Evolutionary conservation across 108 stramenopile genomes (phyloP), one percentile per base, ranked within the genome.

Genomic region (Skeletonema menzelii): DNA sequence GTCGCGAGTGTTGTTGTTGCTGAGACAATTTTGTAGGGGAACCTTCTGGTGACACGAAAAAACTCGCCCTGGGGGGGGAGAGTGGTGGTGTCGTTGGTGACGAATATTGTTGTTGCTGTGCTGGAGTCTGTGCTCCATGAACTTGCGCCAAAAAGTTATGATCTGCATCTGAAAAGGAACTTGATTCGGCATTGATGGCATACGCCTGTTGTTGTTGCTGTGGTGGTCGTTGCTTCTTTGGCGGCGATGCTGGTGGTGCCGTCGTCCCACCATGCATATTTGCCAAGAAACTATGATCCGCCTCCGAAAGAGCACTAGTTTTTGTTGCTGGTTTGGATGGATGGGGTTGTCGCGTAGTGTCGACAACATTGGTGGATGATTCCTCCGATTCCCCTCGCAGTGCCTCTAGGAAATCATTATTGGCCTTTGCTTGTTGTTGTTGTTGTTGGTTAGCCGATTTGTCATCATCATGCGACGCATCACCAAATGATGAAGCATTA

Each of bases 241-340:
- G 1, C 20, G 46, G 19, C 4, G 46, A 20, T 3, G 46, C 19
- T 2, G 20, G 10, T 42, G 49, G 20, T 2, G 44, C 44, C 44
- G 44, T 5, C 17, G 44, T 17, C 17, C 5, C 7, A 42, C 49
- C 49, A 24, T 53, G 49, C 49, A 53, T 53, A 53, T 53, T 53
- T 10, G 49, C 49, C 49, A 53, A 53, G 17, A 53, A 53, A 17
- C 8, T 22, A 8, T 53, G 49, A 22, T 53, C 49, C 22, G 49
- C 49, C 7, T 6, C 49, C 2, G 49, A 53, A 10, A 53, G 49
- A 7, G 49, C 19, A 53, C 15, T 53, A 7, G 49, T 22, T 22
- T 53, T 53, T 2, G 49, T 53, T 53, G 49, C n/a, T 53, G n/a
- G n/a, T n/a, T 53, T 53, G 49, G 59, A 60, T 59, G 27, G 24